phyloP scores from a whole-genome alignment of 2,329 filamentous ascomycete species.

The Pleoardoris graminearum region DNA sequence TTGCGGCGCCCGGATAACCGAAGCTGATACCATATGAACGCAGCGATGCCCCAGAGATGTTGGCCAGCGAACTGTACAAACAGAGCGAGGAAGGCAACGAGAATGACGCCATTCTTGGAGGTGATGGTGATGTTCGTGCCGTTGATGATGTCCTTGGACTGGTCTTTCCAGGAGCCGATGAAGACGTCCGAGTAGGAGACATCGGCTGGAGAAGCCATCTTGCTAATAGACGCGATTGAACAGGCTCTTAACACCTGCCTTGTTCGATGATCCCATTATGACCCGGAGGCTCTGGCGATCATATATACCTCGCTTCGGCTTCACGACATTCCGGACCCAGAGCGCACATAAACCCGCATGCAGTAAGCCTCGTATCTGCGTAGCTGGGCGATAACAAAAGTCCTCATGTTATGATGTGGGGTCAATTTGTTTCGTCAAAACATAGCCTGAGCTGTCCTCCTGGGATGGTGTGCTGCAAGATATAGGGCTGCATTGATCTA shows the following conservation, averaged over 20 bases:
- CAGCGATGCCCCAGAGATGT: constrained; percentile 15
- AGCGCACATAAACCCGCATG: neutral
- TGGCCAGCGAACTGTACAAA: constrained; percentile 24
- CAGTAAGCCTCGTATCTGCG: neutral
- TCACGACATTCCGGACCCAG: neutral
- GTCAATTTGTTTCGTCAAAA: constrained; percentile 1
- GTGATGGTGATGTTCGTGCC: constrained; percentile 34
- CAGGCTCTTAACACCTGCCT: neutral
- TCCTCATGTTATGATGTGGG: neutral
- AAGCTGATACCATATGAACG: constrained; percentile 13
- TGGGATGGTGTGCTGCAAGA: neutral
- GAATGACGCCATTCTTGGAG: constrained; percentile 23
- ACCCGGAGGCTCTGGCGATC: neutral
- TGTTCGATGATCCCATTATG: neutral
- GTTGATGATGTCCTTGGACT: constrained; percentile 22
- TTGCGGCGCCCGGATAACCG: constrained; percentile 1
- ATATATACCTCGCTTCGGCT: neutral
- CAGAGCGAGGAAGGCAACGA: constrained; percentile 33
- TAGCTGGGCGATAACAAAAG: neutral
- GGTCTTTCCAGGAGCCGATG: constrained; percentile 31
- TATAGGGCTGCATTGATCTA: too few relatives aligned
- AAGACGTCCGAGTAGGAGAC: constrained; percentile 18
- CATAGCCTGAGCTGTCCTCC: neutral
- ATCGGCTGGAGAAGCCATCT: constrained; percentile 10
- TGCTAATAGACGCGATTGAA: neutral